Evolutionary conservation across 2,329 filamentous ascomycete genomes (phyloP).

Genomic region (Penicillium sp.): DNA sequence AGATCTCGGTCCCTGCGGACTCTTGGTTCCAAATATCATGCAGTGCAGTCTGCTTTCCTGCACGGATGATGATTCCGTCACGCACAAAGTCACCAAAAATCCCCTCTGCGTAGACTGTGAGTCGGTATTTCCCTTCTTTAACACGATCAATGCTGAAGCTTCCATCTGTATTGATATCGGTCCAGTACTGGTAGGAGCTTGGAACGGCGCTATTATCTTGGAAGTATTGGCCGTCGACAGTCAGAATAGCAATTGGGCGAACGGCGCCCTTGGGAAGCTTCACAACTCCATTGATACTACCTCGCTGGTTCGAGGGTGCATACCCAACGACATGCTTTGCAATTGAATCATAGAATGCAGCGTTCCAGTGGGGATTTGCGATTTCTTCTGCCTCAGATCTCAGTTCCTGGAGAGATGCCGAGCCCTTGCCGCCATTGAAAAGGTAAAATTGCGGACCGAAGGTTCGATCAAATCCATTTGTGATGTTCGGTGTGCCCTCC

Average conservation of each 20-base stretch:
- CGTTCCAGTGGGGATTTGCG: conserved; percentile 55
- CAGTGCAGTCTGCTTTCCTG: conserved; percentile 41
- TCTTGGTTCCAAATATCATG: conserved; percentile 54
- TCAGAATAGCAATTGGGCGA: conserved; percentile 56
- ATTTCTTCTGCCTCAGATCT: conserved; percentile 55
- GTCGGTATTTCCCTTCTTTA: conserved; percentile 58
- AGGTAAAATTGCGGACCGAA: conserved; percentile 64
- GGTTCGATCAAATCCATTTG: conserved; percentile 62
- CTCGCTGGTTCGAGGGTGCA: conserved; percentile 52
- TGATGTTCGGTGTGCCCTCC: conserved; percentile 62
- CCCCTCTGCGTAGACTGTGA: conserved; percentile 62
- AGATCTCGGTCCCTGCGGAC: conserved; percentile 57
- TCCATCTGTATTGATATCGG: conserved; percentile 49
- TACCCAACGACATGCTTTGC: conserved; percentile 60
- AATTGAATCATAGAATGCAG: conserved; percentile 63
- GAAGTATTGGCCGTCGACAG: conserved; percentile 52
- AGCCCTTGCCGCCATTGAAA: conserved; percentile 57
- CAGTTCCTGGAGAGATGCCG: conserved; percentile 48
- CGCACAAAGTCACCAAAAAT: conserved; percentile 61
- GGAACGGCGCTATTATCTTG: conserved; percentile 59
- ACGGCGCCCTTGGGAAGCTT: conserved; percentile 52
- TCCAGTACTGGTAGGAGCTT: conserved; percentile 63
- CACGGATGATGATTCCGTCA: conserved; percentile 50
- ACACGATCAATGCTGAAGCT: conserved; percentile 54
- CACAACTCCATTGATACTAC: conserved; percentile 51